phyloP scores from a whole-genome alignment of 352 stramenopile species.

The Phytopythium aichiense region DNA sequence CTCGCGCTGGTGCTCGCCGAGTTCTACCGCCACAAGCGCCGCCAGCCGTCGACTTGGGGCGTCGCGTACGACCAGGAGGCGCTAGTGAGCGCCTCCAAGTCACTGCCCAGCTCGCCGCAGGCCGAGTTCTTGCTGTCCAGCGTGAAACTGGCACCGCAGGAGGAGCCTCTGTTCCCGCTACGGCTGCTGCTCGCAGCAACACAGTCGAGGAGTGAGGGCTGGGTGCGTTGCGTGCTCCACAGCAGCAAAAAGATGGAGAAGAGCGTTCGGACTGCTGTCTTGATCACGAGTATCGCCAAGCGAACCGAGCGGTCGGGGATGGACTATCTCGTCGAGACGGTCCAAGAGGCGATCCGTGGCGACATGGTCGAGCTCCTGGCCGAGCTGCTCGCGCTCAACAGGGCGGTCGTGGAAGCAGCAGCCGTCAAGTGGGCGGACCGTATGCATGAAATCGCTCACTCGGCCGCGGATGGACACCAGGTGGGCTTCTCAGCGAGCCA shows the following conservation, averaged over 20 bases:
- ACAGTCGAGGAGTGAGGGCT: slow-evolving; percentile 1
- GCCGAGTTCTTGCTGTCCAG: not conserved
- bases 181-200: not conserved
- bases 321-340: not conserved
- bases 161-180: not conserved
- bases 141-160: not conserved
- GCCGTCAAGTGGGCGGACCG: not conserved
- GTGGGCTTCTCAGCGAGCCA: not conserved
- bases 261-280: not conserved
- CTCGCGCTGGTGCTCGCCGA: not conserved
- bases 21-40: not conserved
- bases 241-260: not conserved
- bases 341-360: not conserved
- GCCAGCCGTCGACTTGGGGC: not conserved
- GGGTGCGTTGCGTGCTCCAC: not conserved
- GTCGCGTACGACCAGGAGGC: not conserved
- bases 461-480: not conserved
- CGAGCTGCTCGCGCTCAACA: slow-evolving; percentile 1
- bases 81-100: not conserved
- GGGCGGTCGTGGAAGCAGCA: not conserved
- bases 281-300: not conserved
- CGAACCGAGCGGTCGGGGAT: not conserved
- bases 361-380: not conserved
- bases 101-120: not conserved
- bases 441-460: not conserved